Evolutionary conservation across 306 rosid genomes (phyloP).

Genomic region (Nissolia schottii): DNA sequence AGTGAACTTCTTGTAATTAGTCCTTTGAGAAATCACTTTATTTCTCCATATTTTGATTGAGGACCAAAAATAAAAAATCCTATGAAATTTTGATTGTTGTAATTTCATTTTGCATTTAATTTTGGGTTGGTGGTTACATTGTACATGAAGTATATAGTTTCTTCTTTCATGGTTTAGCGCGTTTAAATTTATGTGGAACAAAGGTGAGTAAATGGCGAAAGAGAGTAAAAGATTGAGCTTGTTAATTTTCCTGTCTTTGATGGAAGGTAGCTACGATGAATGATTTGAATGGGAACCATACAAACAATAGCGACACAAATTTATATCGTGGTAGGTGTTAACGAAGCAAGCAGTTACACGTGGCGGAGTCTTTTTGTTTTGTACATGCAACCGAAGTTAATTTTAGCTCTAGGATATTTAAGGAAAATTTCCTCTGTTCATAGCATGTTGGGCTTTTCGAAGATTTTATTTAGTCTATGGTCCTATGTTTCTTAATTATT

Average conservation of each 20-base stretch:
- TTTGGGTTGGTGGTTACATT: neutral
- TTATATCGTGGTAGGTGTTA: neutral
- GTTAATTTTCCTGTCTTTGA: neutral
- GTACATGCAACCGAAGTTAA: neutral
- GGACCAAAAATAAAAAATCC: too few species aligned
- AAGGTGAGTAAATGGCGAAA: neutral
- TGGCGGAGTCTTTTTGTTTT: neutral
- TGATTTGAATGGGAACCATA: neutral
- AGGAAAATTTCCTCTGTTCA: neutral
- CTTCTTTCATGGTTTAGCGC: neutral
- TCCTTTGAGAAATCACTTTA: too few species aligned
- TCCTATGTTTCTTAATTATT: too few species aligned
- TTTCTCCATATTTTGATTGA: too few species aligned
- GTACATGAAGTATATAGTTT: neutral
- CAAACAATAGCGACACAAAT: neutral
- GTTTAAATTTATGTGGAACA: neutral
- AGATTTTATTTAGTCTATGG: neutral
- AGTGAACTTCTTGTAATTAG: too few species aligned
- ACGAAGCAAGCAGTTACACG: neutral
- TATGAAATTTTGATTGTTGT: too few species aligned
- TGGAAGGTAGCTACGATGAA: neutral
- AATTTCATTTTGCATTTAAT: neutral
- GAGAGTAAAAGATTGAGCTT: neutral
- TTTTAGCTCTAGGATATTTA: neutral
- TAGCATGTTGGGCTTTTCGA: neutral